Evolutionary conservation across 1,284 basidiomycete genomes (phyloP), one percentile per base, ranked within the genome.

Genomic region (Puccinia coronata): DNA sequence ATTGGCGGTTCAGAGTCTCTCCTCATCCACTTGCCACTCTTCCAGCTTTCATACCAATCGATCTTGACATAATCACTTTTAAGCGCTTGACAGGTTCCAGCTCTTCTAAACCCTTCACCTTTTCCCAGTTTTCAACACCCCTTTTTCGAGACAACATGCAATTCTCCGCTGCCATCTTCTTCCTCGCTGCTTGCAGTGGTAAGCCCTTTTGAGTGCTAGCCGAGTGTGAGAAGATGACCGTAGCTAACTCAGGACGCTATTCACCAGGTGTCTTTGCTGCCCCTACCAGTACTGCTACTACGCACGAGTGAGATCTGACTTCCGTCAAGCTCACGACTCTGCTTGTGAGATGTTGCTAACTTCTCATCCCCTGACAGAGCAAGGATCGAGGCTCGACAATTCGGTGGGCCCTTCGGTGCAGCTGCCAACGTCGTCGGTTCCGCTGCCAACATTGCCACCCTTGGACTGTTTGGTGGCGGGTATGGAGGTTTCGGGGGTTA

Each of bases 101-200:
- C 28, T 61, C 34, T 61, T 61, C 16, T 34, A 5, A 61, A 28
- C 5, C 20, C 55, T 23, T 6, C 55, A 5, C 2, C 2, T 28
- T 59, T 59, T n/a, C 28, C 59, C 59, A 36, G 59, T 25, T 36
- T 14, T 20, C 31, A 28, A 61, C 25, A 14, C 18, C 25, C 36
- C 36, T 61, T 25, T 61, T 57, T 8, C 59, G 31, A 61, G 59
- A 61, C 59, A 61, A 36, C 11, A 61, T 61, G 59, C 59, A 61
- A 36, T 61, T 61, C 59, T 61, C 36, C 59, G 18, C 59, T 20
- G 59, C 25, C 31, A 61, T 61, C 59, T 28, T 31, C 23, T 28
- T 34, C 59, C 59, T 61, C 34, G 59, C 36, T 16, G 59, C 59
- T 34, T 61, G 25, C 59, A 61, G 31, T 36, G 59, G 59, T 61